Evolutionary conservation across 441 rosid genomes (phyloP), one percentile per base, ranked within the genome.

Genomic region (Euphorbia corollata): DNA sequence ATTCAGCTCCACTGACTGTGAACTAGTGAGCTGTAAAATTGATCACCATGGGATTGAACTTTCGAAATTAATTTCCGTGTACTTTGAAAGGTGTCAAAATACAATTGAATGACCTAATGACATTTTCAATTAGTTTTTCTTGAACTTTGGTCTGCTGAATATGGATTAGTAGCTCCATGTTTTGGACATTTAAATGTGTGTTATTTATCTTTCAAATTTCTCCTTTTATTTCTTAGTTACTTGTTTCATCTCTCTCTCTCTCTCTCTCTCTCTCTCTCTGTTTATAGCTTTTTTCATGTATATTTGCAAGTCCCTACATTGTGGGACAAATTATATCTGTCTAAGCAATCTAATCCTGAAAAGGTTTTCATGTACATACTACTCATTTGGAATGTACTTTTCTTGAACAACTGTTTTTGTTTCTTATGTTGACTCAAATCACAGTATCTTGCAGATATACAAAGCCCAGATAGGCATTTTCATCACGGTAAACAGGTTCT

Each of bases 381-480:
- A 30, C 62, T 39, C 43, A 30, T 4, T 15, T 20, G 15, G 19
- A 41, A 53, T 0, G 7, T 34, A 15, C 1, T 36, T 63, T 16
- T 71, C 59, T 20, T 65, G 55, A 70, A 48, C 45, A 70, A 41
- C 45, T 30, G 20, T 8, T 63, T 64, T 55, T 4, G 2, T 53
- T 39, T 59, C 65, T 65, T 70, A 41, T 48, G 34, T 16, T n/a
- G 50, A 50, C 32, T 20, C 4, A 13, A 53, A 3, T 32, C 18
- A 13, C 16, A 61, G 63, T 68, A 30, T 16, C 41, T 74, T 71
- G 22, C 69, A 81, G 78, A 55, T 74, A 57, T 63, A 47, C 16
- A 48, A 64, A 73, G 65, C 50, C 71, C 75, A 59, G 71, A 68
- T 76, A 74, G 61, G 68, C 77, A 79, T 58, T 73, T 65, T 61